These are phyloP conservation scores for Eimeria sp. DNA, from an alignment of 169 alveolate genomes.

Conservation along the genomic window DNA sequence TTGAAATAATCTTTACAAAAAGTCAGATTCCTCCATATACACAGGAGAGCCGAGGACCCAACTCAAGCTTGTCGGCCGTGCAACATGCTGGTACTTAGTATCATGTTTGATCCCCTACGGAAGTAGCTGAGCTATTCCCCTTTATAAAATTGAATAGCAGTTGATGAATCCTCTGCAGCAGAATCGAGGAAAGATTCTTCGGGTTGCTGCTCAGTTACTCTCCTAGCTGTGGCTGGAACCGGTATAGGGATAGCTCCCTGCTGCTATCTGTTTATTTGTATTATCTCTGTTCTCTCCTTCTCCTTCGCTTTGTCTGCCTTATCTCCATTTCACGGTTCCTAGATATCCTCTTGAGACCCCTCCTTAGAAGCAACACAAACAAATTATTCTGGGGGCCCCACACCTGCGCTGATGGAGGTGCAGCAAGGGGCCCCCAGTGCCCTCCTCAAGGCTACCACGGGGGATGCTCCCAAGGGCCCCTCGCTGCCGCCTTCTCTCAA, in stretches of 20 bases:
- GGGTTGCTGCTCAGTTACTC: no score
- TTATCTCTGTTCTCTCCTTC: no score
- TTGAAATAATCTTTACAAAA: background rate
- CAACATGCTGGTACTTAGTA: background rate
- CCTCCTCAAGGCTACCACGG: background rate
- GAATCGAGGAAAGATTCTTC: no score
- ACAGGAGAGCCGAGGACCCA: background rate
- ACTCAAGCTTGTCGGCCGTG: slow-evolving; percentile 2
- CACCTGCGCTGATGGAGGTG: background rate
- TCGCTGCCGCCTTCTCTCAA: slow-evolving; percentile 10
- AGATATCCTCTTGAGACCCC: background rate
- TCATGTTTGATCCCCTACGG: background rate
- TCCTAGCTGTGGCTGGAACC: no score
- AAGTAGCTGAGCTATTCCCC: background rate
- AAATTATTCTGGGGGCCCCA: slow-evolving; percentile 5
- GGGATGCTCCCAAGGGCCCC: slow-evolving; percentile 12
- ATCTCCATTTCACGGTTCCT: background rate
- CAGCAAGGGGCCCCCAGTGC: slow-evolving; percentile 13
- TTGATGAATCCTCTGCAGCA: no score
- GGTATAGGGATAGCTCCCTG: no score
- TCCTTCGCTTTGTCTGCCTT: background rate
- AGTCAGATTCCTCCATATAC: background rate
- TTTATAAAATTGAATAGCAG: background rate
- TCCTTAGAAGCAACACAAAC: background rate
- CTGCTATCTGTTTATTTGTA: no score